Conservation (phyloP, 2,329 filamentous ascomycete genomes). For the Helminthosporium solani region DNA sequence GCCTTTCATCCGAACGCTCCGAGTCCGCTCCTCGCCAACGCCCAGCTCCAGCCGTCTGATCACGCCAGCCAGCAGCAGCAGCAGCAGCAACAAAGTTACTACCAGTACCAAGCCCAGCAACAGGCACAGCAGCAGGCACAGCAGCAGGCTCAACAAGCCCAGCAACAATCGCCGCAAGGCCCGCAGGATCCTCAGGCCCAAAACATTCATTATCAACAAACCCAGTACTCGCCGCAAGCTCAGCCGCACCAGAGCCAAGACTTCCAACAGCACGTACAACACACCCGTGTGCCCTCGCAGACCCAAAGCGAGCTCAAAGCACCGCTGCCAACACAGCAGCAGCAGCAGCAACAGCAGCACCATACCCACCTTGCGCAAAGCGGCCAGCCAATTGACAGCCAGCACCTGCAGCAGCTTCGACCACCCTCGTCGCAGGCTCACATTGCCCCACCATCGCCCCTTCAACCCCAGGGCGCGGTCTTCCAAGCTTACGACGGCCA, state of each 20-base stretch:
- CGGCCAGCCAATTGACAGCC: conserved; percentile 27
- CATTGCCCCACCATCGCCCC: conserved; percentile 38
- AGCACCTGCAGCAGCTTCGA: conserved; percentile 33
- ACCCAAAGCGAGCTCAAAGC: conserved; percentile 36
- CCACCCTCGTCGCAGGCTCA: conserved; percentile 38
- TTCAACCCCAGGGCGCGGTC: conserved; percentile 33
- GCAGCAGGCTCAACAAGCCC: conserved; percentile 25
- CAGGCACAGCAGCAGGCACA: conserved; percentile 20
- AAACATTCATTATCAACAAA: conserved; percentile 29
- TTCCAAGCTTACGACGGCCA: conserved; percentile 39
- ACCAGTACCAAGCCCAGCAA: conserved; percentile 34
- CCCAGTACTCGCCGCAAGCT: conserved; percentile 22
- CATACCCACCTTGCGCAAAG: conserved; percentile 29
- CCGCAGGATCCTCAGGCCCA: conserved; percentile 29
- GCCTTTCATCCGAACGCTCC: conserved; percentile 33
- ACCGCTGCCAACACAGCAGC: conserved; percentile 31
- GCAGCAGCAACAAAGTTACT: conserved; percentile 29
- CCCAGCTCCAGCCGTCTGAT: conserved; percentile 28
- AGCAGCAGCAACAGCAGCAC: conserved; percentile 21
- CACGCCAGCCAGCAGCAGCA: conserved; percentile 17
- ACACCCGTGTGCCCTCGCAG: conserved; percentile 30
- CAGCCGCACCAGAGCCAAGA: conserved; percentile 37
- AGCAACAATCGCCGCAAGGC: conserved; percentile 28
- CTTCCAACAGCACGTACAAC: conserved; percentile 28
- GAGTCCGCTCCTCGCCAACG: conserved; percentile 30